These are phyloP conservation scores for Pythium rishiriense DNA, from an alignment of 352 stramenopile genomes.

Conservation along the genomic window DNA sequence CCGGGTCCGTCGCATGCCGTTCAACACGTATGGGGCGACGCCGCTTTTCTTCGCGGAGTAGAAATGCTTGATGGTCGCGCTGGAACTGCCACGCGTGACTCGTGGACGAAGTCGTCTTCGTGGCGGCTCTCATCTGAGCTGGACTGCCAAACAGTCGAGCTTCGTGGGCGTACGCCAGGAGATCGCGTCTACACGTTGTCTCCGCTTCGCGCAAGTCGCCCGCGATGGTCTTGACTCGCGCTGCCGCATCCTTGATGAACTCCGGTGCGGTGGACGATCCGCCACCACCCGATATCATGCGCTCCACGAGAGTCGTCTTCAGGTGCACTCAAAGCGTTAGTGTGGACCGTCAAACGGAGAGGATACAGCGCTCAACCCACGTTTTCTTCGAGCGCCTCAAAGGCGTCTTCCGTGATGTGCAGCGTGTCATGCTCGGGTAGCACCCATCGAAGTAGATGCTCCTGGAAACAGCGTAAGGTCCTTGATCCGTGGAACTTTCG, in stretches of 20 bases:
- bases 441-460: slow-evolving; percentile 17
- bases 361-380: background rate
- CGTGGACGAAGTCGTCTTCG: background rate
- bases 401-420: background rate
- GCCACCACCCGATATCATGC: slow-evolving; percentile 1
- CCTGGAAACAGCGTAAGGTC: slow-evolving; percentile 15
- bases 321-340: background rate
- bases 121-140: background rate
- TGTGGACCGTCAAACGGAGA: background rate
- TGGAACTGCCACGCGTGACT: slow-evolving; percentile 25
- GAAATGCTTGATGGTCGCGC: slow-evolving; percentile 9
- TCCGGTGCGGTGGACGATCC: background rate
- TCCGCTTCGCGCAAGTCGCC: background rate
- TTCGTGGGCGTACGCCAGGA: background rate
- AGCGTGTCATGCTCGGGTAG: slow-evolving; percentile 5
- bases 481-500: background rate
- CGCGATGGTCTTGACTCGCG: background rate
- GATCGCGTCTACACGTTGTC: background rate
- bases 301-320: slow-evolving; percentile 10
- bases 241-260: background rate
- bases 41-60: slow-evolving; percentile 18
- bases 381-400: slow-evolving; percentile 10
- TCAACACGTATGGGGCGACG: slow-evolving; percentile 12
- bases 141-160: background rate
- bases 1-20: slow-evolving; percentile 5